Percentiles rank a stretch among this genome's conserved stretches.
These are phyloP conservation scores for Berberis vulgaris DNA, from an alignment of 164 flowering plant genomes.

Conservation along the genomic window DNA sequence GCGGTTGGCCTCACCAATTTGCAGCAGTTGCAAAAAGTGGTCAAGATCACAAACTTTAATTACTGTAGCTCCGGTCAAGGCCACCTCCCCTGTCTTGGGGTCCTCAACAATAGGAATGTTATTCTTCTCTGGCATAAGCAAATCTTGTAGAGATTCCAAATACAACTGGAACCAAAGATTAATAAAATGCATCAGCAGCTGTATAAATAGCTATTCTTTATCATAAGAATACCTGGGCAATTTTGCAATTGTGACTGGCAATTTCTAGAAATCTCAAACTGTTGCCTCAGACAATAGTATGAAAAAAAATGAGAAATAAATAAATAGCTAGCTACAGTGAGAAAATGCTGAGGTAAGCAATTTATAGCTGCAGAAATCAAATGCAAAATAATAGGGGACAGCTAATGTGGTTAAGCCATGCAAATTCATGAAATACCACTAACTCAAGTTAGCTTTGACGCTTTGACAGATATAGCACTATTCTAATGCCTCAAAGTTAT, in stretches of 20 bases:
- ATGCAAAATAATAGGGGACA: not conserved
- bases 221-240: no score
- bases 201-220: no score
- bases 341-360: no score
- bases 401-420: not conserved
- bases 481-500: no score
- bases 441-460: no score
- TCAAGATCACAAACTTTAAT: constrained; percentile 53
- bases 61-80: constrained; percentile 57
- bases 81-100: constrained; percentile 77
- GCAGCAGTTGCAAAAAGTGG: constrained; percentile 50
- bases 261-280: no score
- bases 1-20: constrained; percentile 80
- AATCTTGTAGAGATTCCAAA: constrained; percentile 84
- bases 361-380: not conserved
- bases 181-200: not conserved
- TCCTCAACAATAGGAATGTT: constrained; percentile 75
- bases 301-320: no score
- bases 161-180: constrained; percentile 48
- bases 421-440: no score
- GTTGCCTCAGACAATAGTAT: no score
- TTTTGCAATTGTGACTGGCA: no score
- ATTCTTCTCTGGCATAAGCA: constrained; percentile 71
- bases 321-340: no score
- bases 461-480: no score